These are phyloP conservation scores for Cordyceps pruinosa DNA, from an alignment of 2,329 filamentous ascomycete genomes.

Conservation along the genomic window DNA sequence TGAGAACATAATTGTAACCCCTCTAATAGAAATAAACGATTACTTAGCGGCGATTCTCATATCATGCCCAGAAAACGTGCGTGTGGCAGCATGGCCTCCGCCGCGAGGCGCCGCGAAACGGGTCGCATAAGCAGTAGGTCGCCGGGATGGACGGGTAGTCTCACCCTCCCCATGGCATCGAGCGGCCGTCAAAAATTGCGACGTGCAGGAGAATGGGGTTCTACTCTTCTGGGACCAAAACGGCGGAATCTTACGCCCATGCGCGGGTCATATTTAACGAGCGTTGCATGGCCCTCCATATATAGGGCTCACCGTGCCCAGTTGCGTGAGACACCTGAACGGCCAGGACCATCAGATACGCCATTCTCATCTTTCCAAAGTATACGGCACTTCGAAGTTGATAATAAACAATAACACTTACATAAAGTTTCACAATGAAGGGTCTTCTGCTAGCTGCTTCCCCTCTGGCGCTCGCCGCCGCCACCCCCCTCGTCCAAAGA, in stretches of 20 bases:
- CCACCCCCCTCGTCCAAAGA: background rate
- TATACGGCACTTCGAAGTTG: too few species aligned
- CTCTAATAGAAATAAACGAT: background rate
- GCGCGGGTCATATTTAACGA: constrained; percentile 4
- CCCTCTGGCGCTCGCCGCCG: background rate
- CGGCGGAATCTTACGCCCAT: background rate
- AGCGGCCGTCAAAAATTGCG: background rate
- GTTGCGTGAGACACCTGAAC: background rate
- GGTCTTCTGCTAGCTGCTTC: background rate
- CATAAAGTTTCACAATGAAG: background rate
- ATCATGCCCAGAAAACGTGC: background rate
- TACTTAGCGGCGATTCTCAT: too few species aligned
- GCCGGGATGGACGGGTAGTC: background rate
- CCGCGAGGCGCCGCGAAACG: background rate
- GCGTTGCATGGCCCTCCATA: background rate
- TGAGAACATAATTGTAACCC: background rate
- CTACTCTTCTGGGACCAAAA: background rate
- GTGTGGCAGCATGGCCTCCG: background rate
- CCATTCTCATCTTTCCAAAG: background rate
- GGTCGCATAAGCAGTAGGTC: constrained; percentile 7
- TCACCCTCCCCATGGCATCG: background rate
- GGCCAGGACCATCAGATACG: background rate
- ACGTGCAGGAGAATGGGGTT: background rate
- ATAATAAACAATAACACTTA: background rate
- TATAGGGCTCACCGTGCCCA: background rate